These are phyloP conservation scores for Scleroderma citrinum DNA, from an alignment of 768 basidiomycete genomes.

Conservation along the genomic window DNA sequence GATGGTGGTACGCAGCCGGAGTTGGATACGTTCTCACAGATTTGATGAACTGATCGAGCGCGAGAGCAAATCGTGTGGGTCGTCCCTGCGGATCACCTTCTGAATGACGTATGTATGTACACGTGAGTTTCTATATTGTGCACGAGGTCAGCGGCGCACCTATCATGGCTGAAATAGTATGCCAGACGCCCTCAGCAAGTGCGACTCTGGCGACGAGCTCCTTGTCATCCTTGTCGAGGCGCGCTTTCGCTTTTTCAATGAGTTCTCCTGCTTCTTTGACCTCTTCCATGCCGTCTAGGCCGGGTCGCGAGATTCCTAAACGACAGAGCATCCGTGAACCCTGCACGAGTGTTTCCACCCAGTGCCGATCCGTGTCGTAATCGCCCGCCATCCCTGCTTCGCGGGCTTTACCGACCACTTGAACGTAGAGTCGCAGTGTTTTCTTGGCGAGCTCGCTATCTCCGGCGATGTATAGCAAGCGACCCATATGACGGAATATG, in stretches of 20 bases:
- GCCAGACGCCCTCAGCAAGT: constrained; percentile 70
- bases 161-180: constrained; percentile 60
- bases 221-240: constrained; percentile 44
- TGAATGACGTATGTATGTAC: constrained; percentile 22
- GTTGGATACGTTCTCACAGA: constrained; percentile 47
- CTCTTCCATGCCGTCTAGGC: constrained; percentile 46
- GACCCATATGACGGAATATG: constrained; percentile 79
- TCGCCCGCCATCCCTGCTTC: constrained; percentile 43
- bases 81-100: constrained; percentile 65
- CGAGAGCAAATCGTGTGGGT: constrained; percentile 48
- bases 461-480: constrained; percentile 58
- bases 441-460: constrained; percentile 62
- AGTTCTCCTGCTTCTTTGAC: constrained; percentile 56
- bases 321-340: constrained; percentile 76
- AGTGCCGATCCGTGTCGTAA: constrained; percentile 60
- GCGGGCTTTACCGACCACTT: constrained; percentile 78
- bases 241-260: constrained; percentile 53
- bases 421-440: constrained; percentile 74
- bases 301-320: constrained; percentile 31
- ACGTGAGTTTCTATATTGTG: too few species aligned
- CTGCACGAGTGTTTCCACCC: constrained; percentile 72
- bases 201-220: constrained; percentile 54
- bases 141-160: constrained; percentile 44
- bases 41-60: constrained; percentile 44
- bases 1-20: constrained; percentile 64